A percentile compares a stretch with the other conserved stretches of the same genome.
Evolutionary conservation across 1,284 basidiomycete species (phyloP).

Genomic region (Serendipita sp.): DNA sequence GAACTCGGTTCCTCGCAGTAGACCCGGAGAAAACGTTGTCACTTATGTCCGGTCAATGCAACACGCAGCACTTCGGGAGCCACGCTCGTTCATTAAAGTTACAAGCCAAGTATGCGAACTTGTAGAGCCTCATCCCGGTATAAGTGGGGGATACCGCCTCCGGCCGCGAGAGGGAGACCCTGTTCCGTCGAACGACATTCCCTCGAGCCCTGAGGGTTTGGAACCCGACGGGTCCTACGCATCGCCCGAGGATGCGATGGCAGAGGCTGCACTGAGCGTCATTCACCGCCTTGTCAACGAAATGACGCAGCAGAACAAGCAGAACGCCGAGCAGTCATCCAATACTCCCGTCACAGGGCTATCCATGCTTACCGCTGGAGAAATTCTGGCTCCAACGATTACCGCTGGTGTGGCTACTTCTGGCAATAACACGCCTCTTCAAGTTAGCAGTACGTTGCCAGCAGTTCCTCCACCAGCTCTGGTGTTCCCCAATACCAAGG

Average conservation of each 20-base stretch:
- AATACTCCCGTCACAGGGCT: constrained; percentile 5
- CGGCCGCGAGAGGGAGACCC: constrained; percentile 25
- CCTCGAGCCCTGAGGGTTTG: constrained; percentile 13
- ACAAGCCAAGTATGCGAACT: constrained; percentile 61
- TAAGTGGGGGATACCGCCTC: constrained; percentile 21
- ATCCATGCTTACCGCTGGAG: constrained; percentile 10
- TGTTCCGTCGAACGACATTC: constrained; percentile 42
- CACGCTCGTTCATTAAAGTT: constrained; percentile 62
- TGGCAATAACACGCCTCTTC: constrained; percentile 3
- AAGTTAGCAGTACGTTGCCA: not conserved
- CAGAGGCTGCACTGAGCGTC: constrained; percentile 56
- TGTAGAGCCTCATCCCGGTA: constrained; percentile 44
- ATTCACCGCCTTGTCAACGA: constrained; percentile 15
- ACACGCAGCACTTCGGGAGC: constrained; percentile 72
- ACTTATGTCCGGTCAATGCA: constrained; percentile 67
- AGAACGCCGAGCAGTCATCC: constrained; percentile 7
- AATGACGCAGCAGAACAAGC: constrained; percentile 1
- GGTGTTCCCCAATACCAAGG: constrained; percentile 10
- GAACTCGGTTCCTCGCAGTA: constrained; percentile 56
- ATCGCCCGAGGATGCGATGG: constrained; percentile 18
- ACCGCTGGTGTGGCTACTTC: constrained; percentile 15
- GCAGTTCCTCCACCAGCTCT: constrained; percentile 11
- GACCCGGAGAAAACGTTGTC: constrained; percentile 47
- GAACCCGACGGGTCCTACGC: constrained; percentile 7
- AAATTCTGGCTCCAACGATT: constrained; percentile 12